Evolutionary conservation across 768 basidiomycete species (phyloP), one percentile per base, ranked within the genome.

Genomic region (Leccinellum luteum): DNA sequence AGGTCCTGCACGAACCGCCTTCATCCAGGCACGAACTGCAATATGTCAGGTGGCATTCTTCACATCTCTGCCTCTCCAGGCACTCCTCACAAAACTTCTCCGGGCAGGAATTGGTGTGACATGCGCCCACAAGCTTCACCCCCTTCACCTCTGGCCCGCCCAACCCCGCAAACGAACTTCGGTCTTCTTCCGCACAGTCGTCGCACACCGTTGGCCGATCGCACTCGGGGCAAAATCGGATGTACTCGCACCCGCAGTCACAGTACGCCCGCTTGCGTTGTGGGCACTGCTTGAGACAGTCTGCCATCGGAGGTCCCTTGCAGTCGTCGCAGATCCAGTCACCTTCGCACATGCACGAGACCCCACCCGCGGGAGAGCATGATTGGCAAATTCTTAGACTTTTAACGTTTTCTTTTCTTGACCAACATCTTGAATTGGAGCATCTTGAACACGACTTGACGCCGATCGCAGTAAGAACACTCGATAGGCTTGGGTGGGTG

Each of bases 121-220:
- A 3, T 56, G 15, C 54, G 51, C 13, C 9, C 10, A 51, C 65
- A 66, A 17, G 56, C 30, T 0, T 7, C 7, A n/a, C n/a, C n/a
- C n/a, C n/a, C n/a, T n/a, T n/a, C n/a, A 17, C 34, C 4, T 17
- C 17, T 6, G 34, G 2, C 50, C 25, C 0, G n/a, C 28, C 25
- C 25, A 25, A 4, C 25, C 25, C 4, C 25, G 32, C 66, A 66
- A 4, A 15, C 6, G 4, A 44, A 56, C 3, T 67, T 63, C 45
- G 47, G 6, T 71, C 67, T 55, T 66, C 67, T 53, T 69, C 69
- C 14, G 31, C 35, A 38, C 68, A 71, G 45, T 69, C 67, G 3
- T 69, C 56, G 51, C 68, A 69, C 48, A 62, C 8, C 48, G 60
- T 65, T 45, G 62, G 13, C 32, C 13, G 32, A 25, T 4, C 25